These are phyloP conservation scores for Aspergillus tamarii DNA, from an alignment of 2,329 filamentous ascomycete genomes.

Conservation along the genomic window DNA sequence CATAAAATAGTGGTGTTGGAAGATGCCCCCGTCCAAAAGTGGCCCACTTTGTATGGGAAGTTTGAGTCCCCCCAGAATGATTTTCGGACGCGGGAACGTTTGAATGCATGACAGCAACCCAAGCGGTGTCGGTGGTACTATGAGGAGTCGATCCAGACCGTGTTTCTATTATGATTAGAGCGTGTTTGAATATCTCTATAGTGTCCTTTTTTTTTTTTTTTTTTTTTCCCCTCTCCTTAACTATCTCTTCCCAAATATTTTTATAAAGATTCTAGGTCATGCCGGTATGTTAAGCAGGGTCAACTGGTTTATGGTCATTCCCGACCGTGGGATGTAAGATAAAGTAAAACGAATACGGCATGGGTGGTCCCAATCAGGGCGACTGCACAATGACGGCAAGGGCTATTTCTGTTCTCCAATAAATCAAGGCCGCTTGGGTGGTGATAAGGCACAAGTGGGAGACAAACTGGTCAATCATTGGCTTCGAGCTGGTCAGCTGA, in stretches of 20 bases:
- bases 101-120: constrained; percentile 7
- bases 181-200: no score
- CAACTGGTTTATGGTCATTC: neutral
- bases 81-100: constrained; percentile 20
- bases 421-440: neutral
- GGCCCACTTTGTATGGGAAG: constrained; percentile 28
- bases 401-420: constrained; percentile 22
- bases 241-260: neutral
- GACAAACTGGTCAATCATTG: constrained; percentile 8
- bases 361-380: neutral
- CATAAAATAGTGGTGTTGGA: no score
- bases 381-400: neutral
- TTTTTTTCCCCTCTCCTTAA: neutral
- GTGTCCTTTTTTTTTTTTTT: neutral
- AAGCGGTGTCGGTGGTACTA: constrained; percentile 11
- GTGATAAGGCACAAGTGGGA: constrained; percentile 7
- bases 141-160: neutral
- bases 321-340: no score
- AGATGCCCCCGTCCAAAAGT: neutral
- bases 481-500: constrained; percentile 19
- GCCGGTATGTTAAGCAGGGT: neutral
- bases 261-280: neutral
- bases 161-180: no score
- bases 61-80: constrained; percentile 17
- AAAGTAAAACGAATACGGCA: neutral